Percentiles rank a stretch among this genome's conserved stretches.
Evolutionary conservation across 2,329 filamentous ascomycete species (phyloP).

Genomic region (Celoporthe dispersa): DNA sequence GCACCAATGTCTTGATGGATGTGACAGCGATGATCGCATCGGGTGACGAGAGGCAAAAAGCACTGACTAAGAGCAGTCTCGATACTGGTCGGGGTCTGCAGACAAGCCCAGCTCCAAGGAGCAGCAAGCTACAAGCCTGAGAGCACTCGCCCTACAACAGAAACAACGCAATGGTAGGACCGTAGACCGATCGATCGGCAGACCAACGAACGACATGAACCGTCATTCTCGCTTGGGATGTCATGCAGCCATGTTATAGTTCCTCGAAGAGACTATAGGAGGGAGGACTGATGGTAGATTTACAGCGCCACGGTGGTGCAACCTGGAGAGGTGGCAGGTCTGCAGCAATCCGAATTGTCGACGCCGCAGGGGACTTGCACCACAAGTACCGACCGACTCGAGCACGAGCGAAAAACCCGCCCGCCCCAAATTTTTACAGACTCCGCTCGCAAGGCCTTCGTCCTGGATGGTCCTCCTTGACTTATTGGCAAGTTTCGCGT

Average conservation of each 20-base stretch:
- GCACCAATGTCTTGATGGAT: not conserved
- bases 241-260: not conserved
- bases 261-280: not conserved
- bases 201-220: not conserved
- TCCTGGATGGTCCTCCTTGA: slow-evolving; percentile 16
- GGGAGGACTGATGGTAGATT: not conserved
- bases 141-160: not conserved
- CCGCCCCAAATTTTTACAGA: slow-evolving; percentile 28
- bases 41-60: not conserved
- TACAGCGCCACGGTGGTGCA: not conserved
- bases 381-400: slow-evolving; percentile 21
- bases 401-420: slow-evolving; percentile 27
- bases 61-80: no score
- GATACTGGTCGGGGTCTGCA: not conserved
- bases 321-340: slow-evolving; percentile 13
- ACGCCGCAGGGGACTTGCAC: slow-evolving; percentile 20
- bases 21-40: not conserved
- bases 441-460: slow-evolving; percentile 27
- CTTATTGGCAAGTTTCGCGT: slow-evolving; percentile 23
- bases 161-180: not conserved
- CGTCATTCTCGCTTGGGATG: not conserved
- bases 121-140: not conserved
- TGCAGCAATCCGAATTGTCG: slow-evolving; percentile 24
- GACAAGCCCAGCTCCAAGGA: not conserved
- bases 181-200: not conserved